Evolutionary conservation across 805 yeast genomes (phyloP).

Genomic region (Candida koratica): DNA sequence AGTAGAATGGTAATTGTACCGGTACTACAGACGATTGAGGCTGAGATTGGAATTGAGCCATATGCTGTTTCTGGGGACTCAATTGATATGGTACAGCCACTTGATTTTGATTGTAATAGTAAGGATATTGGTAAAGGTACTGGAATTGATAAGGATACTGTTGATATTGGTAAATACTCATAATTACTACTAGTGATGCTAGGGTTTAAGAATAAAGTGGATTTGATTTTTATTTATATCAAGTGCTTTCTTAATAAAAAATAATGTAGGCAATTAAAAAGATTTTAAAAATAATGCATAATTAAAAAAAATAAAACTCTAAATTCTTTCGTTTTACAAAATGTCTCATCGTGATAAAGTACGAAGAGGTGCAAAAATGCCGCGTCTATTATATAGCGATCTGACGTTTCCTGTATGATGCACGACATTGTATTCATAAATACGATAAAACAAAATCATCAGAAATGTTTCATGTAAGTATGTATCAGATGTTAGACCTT

Average conservation of each 20-base stretch:
- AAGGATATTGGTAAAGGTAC: conserved; percentile 11
- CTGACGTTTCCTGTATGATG: conserved; percentile 2
- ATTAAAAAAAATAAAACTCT: background rate
- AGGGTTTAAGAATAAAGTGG: background rate
- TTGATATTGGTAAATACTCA: conserved; percentile 13
- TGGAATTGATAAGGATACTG: conserved; percentile 13
- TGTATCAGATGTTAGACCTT: background rate
- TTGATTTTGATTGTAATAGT: conserved; percentile 3
- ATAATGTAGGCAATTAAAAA: background rate
- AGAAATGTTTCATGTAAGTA: conserved; percentile 3
- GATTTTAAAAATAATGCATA: background rate
- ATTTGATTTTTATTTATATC: conserved; percentile 2
- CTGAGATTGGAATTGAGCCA: conserved; percentile 1
- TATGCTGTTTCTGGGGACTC: conserved; percentile 6
- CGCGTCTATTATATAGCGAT: conserved; percentile 1
- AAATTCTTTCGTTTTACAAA: conserved; percentile 6
- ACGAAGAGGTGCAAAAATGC: background rate
- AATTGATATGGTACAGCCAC: background rate
- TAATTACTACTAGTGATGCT: background rate
- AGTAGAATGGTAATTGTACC: conserved; percentile 13
- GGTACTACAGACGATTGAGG: conserved; percentile 5
- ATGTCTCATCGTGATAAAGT: background rate
- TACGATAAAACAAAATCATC: too few species aligned
- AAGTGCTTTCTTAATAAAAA: background rate
- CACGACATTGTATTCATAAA: too few species aligned